These are phyloP conservation scores for Tuber brumale DNA, from an alignment of 495 filamentous ascomycete genomes.

Conservation along the genomic window DNA sequence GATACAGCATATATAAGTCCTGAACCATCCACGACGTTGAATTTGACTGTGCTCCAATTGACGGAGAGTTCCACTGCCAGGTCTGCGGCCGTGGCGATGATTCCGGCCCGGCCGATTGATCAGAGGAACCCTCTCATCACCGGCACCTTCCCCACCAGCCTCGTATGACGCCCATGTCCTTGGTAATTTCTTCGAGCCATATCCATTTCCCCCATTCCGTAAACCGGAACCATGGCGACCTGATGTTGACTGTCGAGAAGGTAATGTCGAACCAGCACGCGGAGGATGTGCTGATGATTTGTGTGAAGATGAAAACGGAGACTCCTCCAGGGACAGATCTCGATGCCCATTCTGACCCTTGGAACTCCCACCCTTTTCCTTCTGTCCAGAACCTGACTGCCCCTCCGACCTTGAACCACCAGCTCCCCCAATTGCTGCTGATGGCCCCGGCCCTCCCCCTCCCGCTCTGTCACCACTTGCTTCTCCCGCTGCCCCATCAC, in stretches of 20 bases:
- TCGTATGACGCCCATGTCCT: slow-evolving; percentile 50
- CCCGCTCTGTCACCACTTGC: slow-evolving; percentile 58
- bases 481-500: slow-evolving; percentile 57
- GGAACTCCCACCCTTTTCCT: slow-evolving; percentile 33
- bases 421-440: slow-evolving; percentile 50
- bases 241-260: slow-evolving; percentile 42
- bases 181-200: slow-evolving; percentile 49
- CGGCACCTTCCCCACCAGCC: slow-evolving; percentile 67
- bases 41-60: slow-evolving; percentile 70
- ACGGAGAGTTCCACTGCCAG: slow-evolving; percentile 56
- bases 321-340: slow-evolving; percentile 71
- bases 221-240: slow-evolving; percentile 39
- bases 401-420: slow-evolving; percentile 64
- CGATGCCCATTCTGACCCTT: slow-evolving; percentile 57
- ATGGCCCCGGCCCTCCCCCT: slow-evolving; percentile 33
- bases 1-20: slow-evolving; percentile 71
- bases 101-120: slow-evolving; percentile 56
- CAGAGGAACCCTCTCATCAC: slow-evolving; percentile 85
- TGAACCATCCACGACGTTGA: slow-evolving; percentile 57
- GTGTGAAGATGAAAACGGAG: slow-evolving; percentile 51
- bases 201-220: slow-evolving; percentile 44
- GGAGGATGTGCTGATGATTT: slow-evolving; percentile 44
- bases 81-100: slow-evolving; percentile 54
- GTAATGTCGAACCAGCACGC: slow-evolving; percentile 29
- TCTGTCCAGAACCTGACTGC: slow-evolving; percentile 65